phyloP scores from a whole-genome alignment of 108 stramenopile genomes.

The Pseudonitzschia pungens region DNA sequence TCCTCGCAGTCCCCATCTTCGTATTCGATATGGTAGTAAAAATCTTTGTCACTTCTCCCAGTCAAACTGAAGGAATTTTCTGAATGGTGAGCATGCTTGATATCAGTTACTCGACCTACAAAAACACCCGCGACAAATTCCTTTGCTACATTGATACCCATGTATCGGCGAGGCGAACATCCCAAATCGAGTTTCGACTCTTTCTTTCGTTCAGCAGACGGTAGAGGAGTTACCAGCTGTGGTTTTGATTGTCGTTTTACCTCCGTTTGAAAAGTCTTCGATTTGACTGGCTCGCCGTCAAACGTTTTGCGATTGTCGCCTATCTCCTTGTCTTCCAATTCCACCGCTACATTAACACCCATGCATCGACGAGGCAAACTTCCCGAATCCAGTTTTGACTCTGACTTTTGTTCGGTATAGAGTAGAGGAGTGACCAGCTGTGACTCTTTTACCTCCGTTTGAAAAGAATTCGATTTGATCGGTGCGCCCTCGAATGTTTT shows the following conservation, averaged over 20 bases:
- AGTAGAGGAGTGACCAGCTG: too few species aligned
- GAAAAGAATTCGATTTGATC: too few species aligned
- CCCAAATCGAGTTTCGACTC: neutral
- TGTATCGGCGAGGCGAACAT: neutral
- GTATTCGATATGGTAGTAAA: conserved; percentile 11
- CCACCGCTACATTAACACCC: conserved; percentile 2
- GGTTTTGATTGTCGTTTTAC: too few species aligned
- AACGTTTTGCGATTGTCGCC: neutral
- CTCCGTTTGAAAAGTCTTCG: too few species aligned
- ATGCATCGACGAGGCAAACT: neutral
- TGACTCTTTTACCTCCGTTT: too few species aligned
- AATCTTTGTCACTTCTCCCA: neutral
- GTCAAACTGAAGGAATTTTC: neutral
- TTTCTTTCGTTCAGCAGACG: neutral
- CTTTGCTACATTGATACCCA: conserved; percentile 10
- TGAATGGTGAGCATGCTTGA: neutral
- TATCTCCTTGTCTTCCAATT: too few species aligned
- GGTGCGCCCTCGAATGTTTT: neutral
- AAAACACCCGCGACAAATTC: neutral
- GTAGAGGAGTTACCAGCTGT: too few species aligned
- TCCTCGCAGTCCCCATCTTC: conserved; percentile 8
- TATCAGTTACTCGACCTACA: neutral
- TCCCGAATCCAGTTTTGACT: neutral
- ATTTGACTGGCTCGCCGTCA: neutral
- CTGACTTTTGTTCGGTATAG: neutral